phyloP scores from a whole-genome alignment of 805 yeast species.

The Ogataea chonburiensis region DNA sequence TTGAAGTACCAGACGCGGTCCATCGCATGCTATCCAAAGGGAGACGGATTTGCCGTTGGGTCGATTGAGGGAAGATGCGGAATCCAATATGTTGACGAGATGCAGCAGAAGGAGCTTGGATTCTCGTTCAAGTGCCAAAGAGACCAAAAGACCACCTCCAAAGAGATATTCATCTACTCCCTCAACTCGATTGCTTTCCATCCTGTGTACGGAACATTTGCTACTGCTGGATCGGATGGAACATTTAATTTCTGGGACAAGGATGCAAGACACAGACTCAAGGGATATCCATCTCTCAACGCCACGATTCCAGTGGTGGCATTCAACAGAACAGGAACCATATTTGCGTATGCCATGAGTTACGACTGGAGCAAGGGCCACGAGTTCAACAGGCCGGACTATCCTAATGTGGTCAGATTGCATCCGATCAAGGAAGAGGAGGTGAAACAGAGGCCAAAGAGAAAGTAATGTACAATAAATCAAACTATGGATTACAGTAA shows the following conservation, averaged over 20 bases:
- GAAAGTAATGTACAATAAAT: conserved; percentile 22
- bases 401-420: conserved; percentile 72
- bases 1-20: conserved; percentile 87
- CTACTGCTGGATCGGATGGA: conserved; percentile 95
- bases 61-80: conserved; percentile 96
- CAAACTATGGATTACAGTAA: conserved; percentile 8
- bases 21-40: conserved; percentile 83
- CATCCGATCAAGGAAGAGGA: conserved; percentile 88
- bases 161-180: conserved; percentile 70
- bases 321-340: conserved; percentile 79
- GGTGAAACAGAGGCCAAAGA: conserved; percentile 55
- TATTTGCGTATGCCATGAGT: conserved; percentile 87
- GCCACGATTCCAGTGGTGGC: conserved; percentile 72
- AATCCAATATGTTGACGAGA: conserved; percentile 84
- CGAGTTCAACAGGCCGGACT: conserved; percentile 70
- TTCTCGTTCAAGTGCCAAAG: conserved; percentile 96
- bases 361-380: conserved; percentile 97
- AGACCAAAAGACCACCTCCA: conserved; percentile 51
- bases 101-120: conserved; percentile 66
- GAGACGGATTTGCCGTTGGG: conserved; percentile 90
- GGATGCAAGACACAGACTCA: conserved; percentile 83
- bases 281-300: conserved; percentile 67
- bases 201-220: conserved; percentile 86
- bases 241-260: conserved; percentile 94
- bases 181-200: conserved; percentile 83